These are phyloP conservation scores for Exophiala dermatitidis DNA, from an alignment of 2,329 filamentous ascomycete species.

Conservation along the genomic window DNA sequence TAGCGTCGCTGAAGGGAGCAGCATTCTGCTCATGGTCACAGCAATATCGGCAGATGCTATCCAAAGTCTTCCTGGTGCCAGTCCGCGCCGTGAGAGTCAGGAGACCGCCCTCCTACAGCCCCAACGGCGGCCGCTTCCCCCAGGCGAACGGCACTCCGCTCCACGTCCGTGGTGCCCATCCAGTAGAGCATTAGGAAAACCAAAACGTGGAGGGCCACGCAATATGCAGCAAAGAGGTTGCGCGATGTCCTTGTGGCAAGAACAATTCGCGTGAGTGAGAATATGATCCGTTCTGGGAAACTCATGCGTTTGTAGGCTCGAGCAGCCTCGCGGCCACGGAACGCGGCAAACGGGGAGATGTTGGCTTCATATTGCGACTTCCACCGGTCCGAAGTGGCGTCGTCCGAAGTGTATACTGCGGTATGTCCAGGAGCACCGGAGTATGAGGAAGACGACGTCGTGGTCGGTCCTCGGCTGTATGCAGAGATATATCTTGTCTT, in stretches of 20 bases:
- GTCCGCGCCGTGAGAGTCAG: conserved; percentile 38
- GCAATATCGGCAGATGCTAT: conserved; percentile 3
- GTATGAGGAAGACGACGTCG: conserved; percentile 56
- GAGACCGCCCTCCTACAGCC: conserved; percentile 5
- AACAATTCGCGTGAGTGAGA: conserved; percentile 84
- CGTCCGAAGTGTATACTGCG: conserved; percentile 55
- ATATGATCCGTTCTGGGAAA: conserved; percentile 79
- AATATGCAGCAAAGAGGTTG: conserved; percentile 90
- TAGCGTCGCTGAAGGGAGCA: not conserved
- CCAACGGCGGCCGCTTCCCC: conserved; percentile 40
- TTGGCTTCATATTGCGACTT: conserved; percentile 89
- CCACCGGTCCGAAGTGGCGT: conserved; percentile 72
- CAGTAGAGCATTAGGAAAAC: conserved; percentile 83
- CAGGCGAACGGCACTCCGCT: conserved; percentile 53
- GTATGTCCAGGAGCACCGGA: conserved; percentile 57
- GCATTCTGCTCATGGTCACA: not conserved
- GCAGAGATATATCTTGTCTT: conserved; percentile 95
- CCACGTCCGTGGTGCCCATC: conserved; percentile 63
- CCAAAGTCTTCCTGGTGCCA: conserved; percentile 59
- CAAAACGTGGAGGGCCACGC: conserved; percentile 76
- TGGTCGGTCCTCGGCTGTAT: conserved; percentile 67
- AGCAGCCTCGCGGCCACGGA: conserved; percentile 85
- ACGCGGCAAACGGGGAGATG: conserved; percentile 90
- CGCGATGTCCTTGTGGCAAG: conserved; percentile 82
- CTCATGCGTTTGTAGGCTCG: conserved; percentile 90